Conservation (phyloP, 352 stramenopile species). For the Pythium oligandrum region DNA sequence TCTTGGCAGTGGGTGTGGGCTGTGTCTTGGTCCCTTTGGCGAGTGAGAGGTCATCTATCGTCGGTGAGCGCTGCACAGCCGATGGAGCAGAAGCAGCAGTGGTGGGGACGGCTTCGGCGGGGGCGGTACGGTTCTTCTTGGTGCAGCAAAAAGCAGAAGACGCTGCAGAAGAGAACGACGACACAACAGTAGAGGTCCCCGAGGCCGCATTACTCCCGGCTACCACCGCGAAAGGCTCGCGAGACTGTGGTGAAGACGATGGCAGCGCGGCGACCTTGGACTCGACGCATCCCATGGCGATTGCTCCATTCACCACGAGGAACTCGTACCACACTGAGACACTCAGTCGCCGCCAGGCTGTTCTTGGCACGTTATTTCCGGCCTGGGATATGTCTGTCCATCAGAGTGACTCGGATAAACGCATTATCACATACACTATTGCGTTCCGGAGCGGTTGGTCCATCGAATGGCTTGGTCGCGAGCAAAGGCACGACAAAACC, state of each 20-base stretch:
- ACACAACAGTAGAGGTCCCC: too few species aligned
- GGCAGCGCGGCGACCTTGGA: constrained; percentile 45
- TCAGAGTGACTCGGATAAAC: too few species aligned
- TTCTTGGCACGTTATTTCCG: too few species aligned
- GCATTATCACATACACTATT: too few species aligned
- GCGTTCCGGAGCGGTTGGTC: too few species aligned
- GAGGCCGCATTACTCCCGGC: background rate
- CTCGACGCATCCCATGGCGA: constrained; percentile 36
- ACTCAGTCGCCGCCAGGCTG: too few species aligned
- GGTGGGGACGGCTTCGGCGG: background rate
- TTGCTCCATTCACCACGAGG: background rate
- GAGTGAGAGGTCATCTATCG: constrained; percentile 1
- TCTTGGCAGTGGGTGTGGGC: too few species aligned
- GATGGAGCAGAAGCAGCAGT: background rate
- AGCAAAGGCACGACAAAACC: too few species aligned
- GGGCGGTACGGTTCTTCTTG: constrained; percentile 16
- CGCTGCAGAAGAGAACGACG: constrained; percentile 16
- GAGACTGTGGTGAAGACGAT: too few species aligned
- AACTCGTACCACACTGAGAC: too few species aligned
- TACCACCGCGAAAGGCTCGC: constrained; percentile 11
- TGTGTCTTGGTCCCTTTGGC: background rate
- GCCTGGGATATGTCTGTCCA: too few species aligned
- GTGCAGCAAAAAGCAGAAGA: constrained; percentile 12
- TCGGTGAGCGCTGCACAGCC: constrained; percentile 5
- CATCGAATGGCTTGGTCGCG: too few species aligned